phyloP scores from a whole-genome alignment of 352 stramenopile species.

The Phytophthora vignae region DNA sequence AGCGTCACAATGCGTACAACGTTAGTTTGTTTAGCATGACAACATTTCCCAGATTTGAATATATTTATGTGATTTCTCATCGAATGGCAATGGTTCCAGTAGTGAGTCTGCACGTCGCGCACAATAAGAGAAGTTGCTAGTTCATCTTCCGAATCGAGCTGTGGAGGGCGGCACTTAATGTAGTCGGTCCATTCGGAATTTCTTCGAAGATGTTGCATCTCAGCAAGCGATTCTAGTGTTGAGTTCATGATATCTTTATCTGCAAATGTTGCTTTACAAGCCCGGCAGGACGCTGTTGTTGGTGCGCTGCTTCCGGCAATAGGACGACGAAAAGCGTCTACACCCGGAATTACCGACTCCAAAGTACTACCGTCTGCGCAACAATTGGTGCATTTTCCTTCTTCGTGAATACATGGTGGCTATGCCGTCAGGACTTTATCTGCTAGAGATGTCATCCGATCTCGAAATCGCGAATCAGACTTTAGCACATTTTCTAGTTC shows the following conservation, averaged over 20 bases:
- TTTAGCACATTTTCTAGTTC: background rate
- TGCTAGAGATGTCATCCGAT: background rate
- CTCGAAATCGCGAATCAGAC: background rate
- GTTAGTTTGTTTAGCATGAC: too few species aligned
- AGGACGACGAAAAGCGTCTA: slow-evolving; percentile 18
- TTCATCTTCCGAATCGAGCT: background rate
- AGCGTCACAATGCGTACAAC: too few species aligned
- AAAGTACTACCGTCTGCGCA: background rate
- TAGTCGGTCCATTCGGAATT: slow-evolving; percentile 1
- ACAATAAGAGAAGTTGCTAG: background rate
- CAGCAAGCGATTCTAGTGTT: background rate
- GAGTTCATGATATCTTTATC: slow-evolving; percentile 19
- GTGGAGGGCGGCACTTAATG: slow-evolving; percentile 8
- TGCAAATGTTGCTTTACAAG: background rate
- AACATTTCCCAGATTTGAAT: too few species aligned
- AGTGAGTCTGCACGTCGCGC: slow-evolving; percentile 23
- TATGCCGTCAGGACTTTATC: slow-evolving; percentile 5
- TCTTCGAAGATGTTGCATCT: background rate
- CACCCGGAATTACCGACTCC: background rate
- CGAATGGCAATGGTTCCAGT: slow-evolving; percentile 24
- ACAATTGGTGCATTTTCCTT: background rate
- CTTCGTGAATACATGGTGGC: background rate
- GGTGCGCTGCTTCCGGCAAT: background rate
- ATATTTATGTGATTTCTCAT: background rate
- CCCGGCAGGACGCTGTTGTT: background rate